Evolutionary conservation across 2,329 filamentous ascomycete species (phyloP), one percentile per base, ranked within the genome.

Genomic region (Penicillium brasilianum): DNA sequence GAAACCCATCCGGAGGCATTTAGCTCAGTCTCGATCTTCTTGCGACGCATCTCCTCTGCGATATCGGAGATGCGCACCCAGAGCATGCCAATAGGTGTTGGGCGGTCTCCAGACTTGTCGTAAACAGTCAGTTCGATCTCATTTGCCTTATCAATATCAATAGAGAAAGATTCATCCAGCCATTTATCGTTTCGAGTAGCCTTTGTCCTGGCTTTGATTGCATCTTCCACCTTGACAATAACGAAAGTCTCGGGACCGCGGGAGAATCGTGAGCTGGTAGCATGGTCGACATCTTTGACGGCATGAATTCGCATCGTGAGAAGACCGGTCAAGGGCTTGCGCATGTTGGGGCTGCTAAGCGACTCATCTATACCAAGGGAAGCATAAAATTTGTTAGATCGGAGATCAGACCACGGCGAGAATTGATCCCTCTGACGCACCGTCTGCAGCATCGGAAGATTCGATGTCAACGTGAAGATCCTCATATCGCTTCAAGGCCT

Each of bases 41-140:
- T 98, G 64, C 93, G 88, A 74, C 95, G 90, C 85, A 99, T 94
- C 78, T 99, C 95, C 75, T 99, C 95, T 1, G 93, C 92, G 67
- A 99, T 96, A 76, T 99, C 95, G 16, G 95, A 96, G 73, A 99
- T 94, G 62, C 95, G 87, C 60, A 99, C 89, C 95, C 95, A 99
- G 14, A 98, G 85, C 84, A 99, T 88, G 59, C 90, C 95, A 71
- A 99, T 97, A 43, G 95, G 95, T 55, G 96, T 88, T 14, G 93
- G 89, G 69, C 96, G 91, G 70, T 97, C 93, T 65, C 89, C 88
- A 2, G 93, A 89, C 80, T 96, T 97, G 77, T 99, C 95, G 77
- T 99, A 99, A 11, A 99, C 93, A 0, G 93, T 98, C 57, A 99
- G 87, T 76, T 99, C 95, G 63, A 99, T 92, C 79, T 99, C 95